Evolutionary conservation across 148 eudicot species (phyloP), one percentile per base, ranked within the genome.

Genomic region (Polygonum aviculare): DNA sequence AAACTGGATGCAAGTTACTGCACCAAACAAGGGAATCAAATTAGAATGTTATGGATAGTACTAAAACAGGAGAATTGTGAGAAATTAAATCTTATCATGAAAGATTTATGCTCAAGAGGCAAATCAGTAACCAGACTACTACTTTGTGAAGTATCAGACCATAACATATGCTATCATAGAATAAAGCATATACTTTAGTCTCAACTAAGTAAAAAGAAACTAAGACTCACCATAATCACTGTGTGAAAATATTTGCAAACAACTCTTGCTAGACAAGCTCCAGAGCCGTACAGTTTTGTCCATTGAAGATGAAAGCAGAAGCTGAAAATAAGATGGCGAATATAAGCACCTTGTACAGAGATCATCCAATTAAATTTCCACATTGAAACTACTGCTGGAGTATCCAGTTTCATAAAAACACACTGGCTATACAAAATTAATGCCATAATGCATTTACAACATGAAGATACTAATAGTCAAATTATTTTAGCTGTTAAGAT

Each of bases 261-360:
- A 92, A 77, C 90, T 82, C 82, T 85, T 88, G 91, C 93, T 90
- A 62, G 94, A 86, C 84, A 95, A 82, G 80, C 89, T 82, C 98
- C 98, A 95, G 54, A 95, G 89, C 79, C 98, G 87, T 80, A 95
- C 97, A 73, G 98, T 95, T 84, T 95, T 95, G 78, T 95, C 98
- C 98, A 95, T 95, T 67, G 98, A 95, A 75, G 98, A 95, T 75
- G 98, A 95, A 65, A 95, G 94, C 86, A 95, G 88, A 94, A 89
- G 92, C 98, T 94, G 98, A 78, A 79, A 88, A 67, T 45, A 80
- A 78, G 77, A 15, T 72, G 73, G 26, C 45, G 48, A 65, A 21
- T 40, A 22, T 80, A 19, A 84, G 82, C 77, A 45, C 74, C 52
- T 67, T 26, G 15, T 35, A 63, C 78, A 69, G 19, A 60, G 48